phyloP scores from a whole-genome alignment of 768 basidiomycete genomes.

The Agrocybe chaxingu region DNA sequence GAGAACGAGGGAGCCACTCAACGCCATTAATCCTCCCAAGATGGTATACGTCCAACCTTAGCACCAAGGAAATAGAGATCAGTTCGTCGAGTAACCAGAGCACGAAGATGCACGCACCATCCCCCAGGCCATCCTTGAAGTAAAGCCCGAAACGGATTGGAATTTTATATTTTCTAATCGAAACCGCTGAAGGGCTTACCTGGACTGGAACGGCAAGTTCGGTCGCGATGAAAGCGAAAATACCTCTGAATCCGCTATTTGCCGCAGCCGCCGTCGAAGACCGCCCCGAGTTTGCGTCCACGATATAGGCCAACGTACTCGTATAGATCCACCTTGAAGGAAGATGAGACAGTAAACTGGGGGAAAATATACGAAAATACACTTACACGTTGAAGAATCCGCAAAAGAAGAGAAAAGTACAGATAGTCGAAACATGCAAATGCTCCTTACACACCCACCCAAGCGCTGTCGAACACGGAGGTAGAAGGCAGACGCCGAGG shows the following conservation, averaged over 20 bases:
- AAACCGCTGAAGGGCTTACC: neutral
- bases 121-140: too few relatives aligned
- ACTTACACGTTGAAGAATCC: slow-evolving; percentile 6
- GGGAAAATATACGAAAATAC: neutral
- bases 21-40: slow-evolving; percentile 45
- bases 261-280: slow-evolving; percentile 17
- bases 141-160: too few relatives aligned
- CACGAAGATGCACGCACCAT: too few relatives aligned
- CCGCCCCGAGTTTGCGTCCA: slow-evolving; percentile 17
- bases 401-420: neutral
- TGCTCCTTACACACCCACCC: too few relatives aligned
- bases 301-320: slow-evolving; percentile 16
- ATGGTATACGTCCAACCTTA: slow-evolving; percentile 67
- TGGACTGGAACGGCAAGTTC: slow-evolving; percentile 16
- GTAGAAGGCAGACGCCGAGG: too few relatives aligned
- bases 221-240: slow-evolving; percentile 13
- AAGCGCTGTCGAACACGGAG: too few relatives aligned
- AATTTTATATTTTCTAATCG: too few relatives aligned
- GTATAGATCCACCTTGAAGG: slow-evolving; percentile 16
- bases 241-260: slow-evolving; percentile 14
- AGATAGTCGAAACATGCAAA: too few relatives aligned
- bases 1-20: slow-evolving; percentile 54
- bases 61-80: neutral
- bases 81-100: neutral
- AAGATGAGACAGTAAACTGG: neutral